Percentiles rank a stretch among this genome's conserved stretches.
Conservation (phyloP, 1,284 basidiomycete species). For the Cryptococcus sp. region DNA sequence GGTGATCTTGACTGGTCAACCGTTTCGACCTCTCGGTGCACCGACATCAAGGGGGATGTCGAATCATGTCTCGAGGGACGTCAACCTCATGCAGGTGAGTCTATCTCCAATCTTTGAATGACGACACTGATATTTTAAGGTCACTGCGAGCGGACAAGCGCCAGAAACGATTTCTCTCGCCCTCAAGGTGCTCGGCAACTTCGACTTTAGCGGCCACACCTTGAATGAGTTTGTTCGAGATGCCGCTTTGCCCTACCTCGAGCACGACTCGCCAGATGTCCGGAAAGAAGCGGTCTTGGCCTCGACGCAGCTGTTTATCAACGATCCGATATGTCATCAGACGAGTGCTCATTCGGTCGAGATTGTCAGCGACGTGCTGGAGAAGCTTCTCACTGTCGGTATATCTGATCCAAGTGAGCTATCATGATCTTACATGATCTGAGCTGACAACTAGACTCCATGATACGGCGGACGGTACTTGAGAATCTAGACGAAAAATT, state of each 20-base stretch:
- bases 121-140: conserved; percentile 25
- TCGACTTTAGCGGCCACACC: conserved; percentile 92
- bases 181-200: conserved; percentile 78
- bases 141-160: conserved; percentile 50
- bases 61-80: conserved; percentile 53
- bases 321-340: conserved; percentile 95
- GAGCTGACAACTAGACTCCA: conserved; percentile 55
- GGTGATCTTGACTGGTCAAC: conserved; percentile 69
- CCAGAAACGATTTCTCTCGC: conserved; percentile 79
- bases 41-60: conserved; percentile 39
- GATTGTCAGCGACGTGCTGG: conserved; percentile 94
- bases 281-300: conserved; percentile 86
- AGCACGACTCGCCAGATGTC: conserved; percentile 85
- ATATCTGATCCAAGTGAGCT: conserved; percentile 87
- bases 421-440: neutral
- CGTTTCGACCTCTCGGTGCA: conserved; percentile 79
- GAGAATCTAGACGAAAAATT: conserved; percentile 87
- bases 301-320: conserved; percentile 85
- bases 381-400: conserved; percentile 92
- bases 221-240: conserved; percentile 94
- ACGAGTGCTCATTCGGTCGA: conserved; percentile 95
- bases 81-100: conserved; percentile 57
- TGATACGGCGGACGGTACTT: conserved; percentile 82
- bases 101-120: neutral
- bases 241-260: conserved; percentile 88